phyloP scores from a whole-genome alignment of 805 yeast genomes.

The Monosporozyma servazzii region DNA sequence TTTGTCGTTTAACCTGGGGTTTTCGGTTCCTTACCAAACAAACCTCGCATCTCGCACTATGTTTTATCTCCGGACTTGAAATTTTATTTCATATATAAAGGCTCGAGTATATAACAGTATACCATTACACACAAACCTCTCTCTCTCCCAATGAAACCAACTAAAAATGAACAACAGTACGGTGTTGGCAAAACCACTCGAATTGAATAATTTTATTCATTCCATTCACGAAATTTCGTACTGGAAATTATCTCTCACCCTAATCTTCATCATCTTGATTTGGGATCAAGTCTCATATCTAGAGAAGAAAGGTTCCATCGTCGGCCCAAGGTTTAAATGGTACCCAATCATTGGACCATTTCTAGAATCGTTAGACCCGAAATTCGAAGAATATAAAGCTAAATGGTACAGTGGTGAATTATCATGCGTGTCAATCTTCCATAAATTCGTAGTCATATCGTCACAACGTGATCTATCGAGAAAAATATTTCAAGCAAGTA shows the following conservation, averaged over 20 bases:
- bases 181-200: not conserved
- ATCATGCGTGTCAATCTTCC: slow-evolving; percentile 95
- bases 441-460: slow-evolving; percentile 93
- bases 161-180: not conserved
- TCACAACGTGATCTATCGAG: slow-evolving; percentile 81
- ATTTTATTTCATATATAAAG: not conserved
- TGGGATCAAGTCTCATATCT: slow-evolving; percentile 78
- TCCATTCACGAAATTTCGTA: slow-evolving; percentile 35
- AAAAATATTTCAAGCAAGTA: slow-evolving; percentile 75
- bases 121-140: too few relatives aligned
- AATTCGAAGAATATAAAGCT: slow-evolving; percentile 83
- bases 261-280: slow-evolving; percentile 40
- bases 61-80: not conserved
- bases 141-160: too few relatives aligned
- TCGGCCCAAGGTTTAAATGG: slow-evolving; percentile 78
- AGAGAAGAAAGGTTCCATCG: slow-evolving; percentile 74
- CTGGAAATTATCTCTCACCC: slow-evolving; percentile 43
- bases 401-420: slow-evolving; percentile 94
- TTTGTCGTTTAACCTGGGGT: not conserved
- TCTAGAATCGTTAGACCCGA: slow-evolving; percentile 87
- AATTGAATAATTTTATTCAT: slow-evolving; percentile 2
- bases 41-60: too few relatives aligned
- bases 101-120: too few relatives aligned
- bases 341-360: slow-evolving; percentile 98
- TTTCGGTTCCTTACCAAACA: not conserved